Base-by-base conservation (phyloP, 345 rosid species). In the Gossypium anomalum region DNA sequence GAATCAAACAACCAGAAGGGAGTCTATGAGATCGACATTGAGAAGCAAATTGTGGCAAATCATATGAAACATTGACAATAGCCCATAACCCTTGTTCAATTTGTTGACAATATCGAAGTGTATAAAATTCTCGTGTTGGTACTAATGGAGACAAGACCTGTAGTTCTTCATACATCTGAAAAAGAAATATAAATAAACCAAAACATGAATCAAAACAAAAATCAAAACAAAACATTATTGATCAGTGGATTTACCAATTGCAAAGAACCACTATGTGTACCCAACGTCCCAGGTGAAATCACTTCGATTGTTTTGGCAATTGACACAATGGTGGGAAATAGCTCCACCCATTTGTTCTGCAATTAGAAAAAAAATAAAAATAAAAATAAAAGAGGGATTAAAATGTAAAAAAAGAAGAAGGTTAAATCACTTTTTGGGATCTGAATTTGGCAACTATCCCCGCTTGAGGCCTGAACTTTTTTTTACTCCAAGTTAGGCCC, bases 1-100 rank as follows among this genome's bases (percentile, higher is more conserved):
- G 97, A 80, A 95, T 93, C 86, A 95, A 88, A 85, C 98, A 91
- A 56, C 99, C 99, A 38, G 99, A 95, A 63, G 98, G 99, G 76
- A 85, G 93, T 81, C 87, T 85, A 71, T 80, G 85, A 61, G 85
- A 87, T 43, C 61, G 87, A 76, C 81, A 84, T 25, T 88, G 92
- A 38, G 94, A 83, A 76, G 86, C 76, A 70, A 87, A 84, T 73
- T 91, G 97, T 51, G 96, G 87, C 77, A 88, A 82, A 70, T 95
- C 92, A 70, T 91, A 90, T 1, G 99, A 95, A 81, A 95, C 94
- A 78, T 90, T 90, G 10, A 86, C 94, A 55, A 93, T 82, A 0
- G 92, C 89, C 99, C 98, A 95, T 81, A 87, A 71, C 76, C 99
- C 98, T 86, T 86, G 93, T 81, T 93, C 97, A 47, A 91, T 85